phyloP scores from a whole-genome alignment of 345 rosid genomes.

The Brassica rapa region DNA sequence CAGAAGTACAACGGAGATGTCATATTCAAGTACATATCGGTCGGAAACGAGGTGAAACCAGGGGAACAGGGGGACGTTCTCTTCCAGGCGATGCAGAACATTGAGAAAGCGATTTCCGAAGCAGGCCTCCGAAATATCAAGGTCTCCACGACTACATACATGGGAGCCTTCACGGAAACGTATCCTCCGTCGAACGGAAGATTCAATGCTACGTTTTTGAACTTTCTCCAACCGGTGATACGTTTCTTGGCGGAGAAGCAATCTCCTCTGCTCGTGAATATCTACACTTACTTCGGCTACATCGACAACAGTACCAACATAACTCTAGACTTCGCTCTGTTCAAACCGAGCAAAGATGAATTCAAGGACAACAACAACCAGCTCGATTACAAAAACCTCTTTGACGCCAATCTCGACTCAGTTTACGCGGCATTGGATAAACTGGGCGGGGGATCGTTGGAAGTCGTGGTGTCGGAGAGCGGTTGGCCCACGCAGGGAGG shows the following conservation, averaged over 20 bases:
- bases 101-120: constrained; percentile 31
- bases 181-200: constrained; percentile 47
- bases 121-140: constrained; percentile 21
- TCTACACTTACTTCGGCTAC: constrained; percentile 51
- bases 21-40: constrained; percentile 48
- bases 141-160: constrained; percentile 41
- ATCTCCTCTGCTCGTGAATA: constrained; percentile 50
- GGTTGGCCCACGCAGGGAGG: constrained; percentile 48
- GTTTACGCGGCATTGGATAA: constrained; percentile 44
- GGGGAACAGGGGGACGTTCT: constrained; percentile 20
- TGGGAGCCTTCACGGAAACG: constrained; percentile 19
- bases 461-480: constrained; percentile 47
- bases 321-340: constrained; percentile 45
- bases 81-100: constrained; percentile 39
- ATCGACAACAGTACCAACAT: background rate
- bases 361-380: constrained; percentile 30
- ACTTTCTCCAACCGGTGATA: constrained; percentile 42
- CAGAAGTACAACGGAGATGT: constrained; percentile 32
- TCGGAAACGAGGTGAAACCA: constrained; percentile 46
- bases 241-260: constrained; percentile 41
- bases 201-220: constrained; percentile 28
- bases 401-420: constrained; percentile 35
- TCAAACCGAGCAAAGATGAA: constrained; percentile 18
- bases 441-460: constrained; percentile 35
- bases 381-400: constrained; percentile 33